A percentile compares a stretch with the other conserved stretches of the same genome.
These are phyloP conservation scores for Penicillium taxi DNA, from an alignment of 495 filamentous ascomycete species.

Conservation along the genomic window DNA sequence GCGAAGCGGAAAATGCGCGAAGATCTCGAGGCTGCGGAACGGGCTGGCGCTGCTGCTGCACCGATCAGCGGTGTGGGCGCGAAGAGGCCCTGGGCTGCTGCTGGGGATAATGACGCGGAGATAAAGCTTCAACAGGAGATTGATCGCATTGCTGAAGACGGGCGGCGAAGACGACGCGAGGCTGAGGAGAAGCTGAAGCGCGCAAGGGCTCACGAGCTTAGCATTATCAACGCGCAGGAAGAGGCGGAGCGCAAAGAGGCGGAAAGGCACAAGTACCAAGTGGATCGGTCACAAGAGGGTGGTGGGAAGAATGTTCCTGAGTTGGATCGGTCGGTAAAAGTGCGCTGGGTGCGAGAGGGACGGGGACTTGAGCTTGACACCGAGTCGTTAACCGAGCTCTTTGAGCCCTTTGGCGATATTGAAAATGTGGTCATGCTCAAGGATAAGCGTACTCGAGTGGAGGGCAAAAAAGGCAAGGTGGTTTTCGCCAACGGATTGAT, in stretches of 20 bases:
- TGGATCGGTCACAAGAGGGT: conserved; percentile 36
- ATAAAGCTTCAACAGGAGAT: conserved; percentile 53
- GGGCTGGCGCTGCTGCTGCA: conserved; percentile 28
- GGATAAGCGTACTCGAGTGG: conserved; percentile 45
- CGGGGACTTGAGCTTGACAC: conserved; percentile 35
- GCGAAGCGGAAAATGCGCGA: conserved; percentile 65
- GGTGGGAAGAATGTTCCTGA: conserved; percentile 43
- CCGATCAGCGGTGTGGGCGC: conserved; percentile 26
- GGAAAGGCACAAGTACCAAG: conserved; percentile 28
- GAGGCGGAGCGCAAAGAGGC: conserved; percentile 26
- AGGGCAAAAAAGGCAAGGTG: conserved; percentile 48
- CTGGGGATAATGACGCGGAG: conserved; percentile 45
- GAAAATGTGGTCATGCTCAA: conserved; percentile 48
- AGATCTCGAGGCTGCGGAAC: conserved; percentile 61
- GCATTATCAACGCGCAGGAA: conserved; percentile 28
- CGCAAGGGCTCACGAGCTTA: conserved; percentile 44
- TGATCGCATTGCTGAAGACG: conserved; percentile 56
- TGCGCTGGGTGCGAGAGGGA: conserved; percentile 49
- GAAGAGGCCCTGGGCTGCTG: conserved; percentile 38
- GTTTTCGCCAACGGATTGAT: conserved; percentile 47
- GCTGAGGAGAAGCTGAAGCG: conserved; percentile 42
- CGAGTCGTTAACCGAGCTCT: conserved; percentile 37
- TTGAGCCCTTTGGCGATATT: conserved; percentile 48
- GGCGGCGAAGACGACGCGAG: conserved; percentile 43
- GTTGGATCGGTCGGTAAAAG: conserved; percentile 51